Evolutionary conservation across 1,284 basidiomycete genomes (phyloP).

Genomic region (Rhizoctonia solani): DNA sequence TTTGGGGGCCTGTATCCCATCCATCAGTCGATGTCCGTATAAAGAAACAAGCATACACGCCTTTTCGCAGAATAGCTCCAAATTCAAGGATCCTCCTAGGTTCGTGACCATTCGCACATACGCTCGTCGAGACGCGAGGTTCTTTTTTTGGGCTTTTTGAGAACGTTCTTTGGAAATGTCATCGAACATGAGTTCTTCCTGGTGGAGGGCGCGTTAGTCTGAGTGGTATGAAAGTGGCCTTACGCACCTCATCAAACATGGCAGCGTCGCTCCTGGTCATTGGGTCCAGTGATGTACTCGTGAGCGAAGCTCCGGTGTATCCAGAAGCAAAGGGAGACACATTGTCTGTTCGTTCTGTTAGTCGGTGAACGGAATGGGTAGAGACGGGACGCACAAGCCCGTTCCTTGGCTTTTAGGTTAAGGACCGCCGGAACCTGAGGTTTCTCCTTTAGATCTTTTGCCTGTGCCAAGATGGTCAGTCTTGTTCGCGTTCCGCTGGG

Average conservation of each 20-base stretch:
- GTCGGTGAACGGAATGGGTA: not conserved
- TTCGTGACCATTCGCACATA: conserved; percentile 92
- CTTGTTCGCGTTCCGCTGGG: no score
- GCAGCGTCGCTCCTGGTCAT: conserved; percentile 77
- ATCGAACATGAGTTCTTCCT: conserved; percentile 93
- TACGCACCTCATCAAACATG: conserved; percentile 80
- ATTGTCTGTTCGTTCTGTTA: no score
- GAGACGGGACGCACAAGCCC: not conserved
- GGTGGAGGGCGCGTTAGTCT: not conserved
- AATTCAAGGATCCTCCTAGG: conserved; percentile 81
- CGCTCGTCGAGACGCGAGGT: conserved; percentile 83
- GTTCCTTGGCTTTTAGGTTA: no score
- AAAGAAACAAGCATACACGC: conserved; percentile 46
- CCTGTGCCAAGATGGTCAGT: not conserved
- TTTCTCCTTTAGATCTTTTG: conserved; percentile 26
- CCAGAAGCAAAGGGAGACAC: conserved; percentile 89
- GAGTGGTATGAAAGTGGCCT: not conserved
- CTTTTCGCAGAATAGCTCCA: conserved; percentile 92
- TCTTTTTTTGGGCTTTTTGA: conserved; percentile 89
- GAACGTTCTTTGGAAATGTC: conserved; percentile 76
- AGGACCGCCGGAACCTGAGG: conserved; percentile 43
- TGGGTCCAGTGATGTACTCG: conserved; percentile 88
- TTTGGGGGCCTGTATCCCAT: conserved; percentile 76
- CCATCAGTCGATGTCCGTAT: not conserved
- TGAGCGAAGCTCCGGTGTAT: conserved; percentile 89